These are phyloP conservation scores for Talaromyces sp. DNA, from an alignment of 2,329 filamentous ascomycete genomes.

Conservation along the genomic window DNA sequence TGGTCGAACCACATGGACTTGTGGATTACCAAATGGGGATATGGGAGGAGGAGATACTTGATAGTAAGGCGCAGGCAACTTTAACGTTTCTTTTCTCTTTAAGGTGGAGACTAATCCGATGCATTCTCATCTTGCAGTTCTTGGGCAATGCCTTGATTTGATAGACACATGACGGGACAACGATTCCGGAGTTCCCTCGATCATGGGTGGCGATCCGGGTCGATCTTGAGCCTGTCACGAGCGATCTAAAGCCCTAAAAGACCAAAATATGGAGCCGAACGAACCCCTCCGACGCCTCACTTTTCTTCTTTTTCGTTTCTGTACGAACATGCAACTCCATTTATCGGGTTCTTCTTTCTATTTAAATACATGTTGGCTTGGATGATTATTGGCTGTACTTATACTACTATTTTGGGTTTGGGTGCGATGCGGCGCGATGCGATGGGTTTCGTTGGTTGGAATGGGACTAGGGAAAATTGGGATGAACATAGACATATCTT, in stretches of 20 bases:
- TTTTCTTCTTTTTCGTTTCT: neutral
- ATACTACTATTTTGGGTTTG: neutral
- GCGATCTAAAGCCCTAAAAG: neutral
- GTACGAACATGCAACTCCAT: slow-evolving; percentile 1
- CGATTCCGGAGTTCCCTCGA: neutral
- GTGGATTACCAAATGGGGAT: slow-evolving; percentile 98
- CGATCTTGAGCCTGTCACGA: slow-evolving; percentile 6
- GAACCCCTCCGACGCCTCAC: neutral
- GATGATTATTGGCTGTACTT: slow-evolving; percentile 2
- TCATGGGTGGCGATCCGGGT: neutral
- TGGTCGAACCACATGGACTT: slow-evolving; percentile 83
- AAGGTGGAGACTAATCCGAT: neutral
- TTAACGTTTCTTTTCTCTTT: neutral
- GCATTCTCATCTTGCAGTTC: slow-evolving; percentile 3
- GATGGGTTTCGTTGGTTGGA: neutral
- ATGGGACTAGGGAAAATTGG: neutral
- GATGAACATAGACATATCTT: slow-evolving; percentile 1
- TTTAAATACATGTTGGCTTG: neutral
- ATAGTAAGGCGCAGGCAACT: slow-evolving; percentile 56
- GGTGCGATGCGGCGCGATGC: neutral
- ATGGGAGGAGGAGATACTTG: slow-evolving; percentile 88
- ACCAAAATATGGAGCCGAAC: neutral
- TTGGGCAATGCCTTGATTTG: slow-evolving; percentile 15
- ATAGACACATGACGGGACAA: neutral
- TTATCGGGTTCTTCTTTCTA: neutral